Percentiles rank a stretch among this genome's conserved stretches.
These are phyloP conservation scores for Aspergillus texensis DNA, from an alignment of 2,329 filamentous ascomycete genomes.

Conservation along the genomic window DNA sequence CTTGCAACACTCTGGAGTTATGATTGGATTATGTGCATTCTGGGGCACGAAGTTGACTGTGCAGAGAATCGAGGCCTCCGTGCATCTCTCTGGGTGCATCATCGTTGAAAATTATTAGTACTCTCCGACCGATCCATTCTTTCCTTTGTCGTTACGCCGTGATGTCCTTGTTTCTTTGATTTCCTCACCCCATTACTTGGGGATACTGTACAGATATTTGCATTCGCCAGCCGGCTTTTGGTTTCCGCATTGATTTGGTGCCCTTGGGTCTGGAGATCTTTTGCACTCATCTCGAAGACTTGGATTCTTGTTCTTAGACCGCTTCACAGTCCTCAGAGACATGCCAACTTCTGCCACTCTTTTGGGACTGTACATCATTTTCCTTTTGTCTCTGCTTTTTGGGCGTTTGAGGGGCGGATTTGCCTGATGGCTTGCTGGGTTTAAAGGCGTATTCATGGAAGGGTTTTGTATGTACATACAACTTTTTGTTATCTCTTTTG, in stretches of 20 bases:
- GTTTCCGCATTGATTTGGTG: slow-evolving; percentile 10
- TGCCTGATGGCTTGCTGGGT: slow-evolving; percentile 6
- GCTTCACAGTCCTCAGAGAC: neutral
- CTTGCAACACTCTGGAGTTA: slow-evolving; percentile 27
- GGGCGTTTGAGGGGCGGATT: slow-evolving; percentile 1
- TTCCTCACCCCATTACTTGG: slow-evolving; percentile 3
- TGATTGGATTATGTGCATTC: slow-evolving; percentile 24
- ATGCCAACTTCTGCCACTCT: slow-evolving; percentile 7
- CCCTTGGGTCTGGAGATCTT: slow-evolving; percentile 7
- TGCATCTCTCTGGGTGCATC: slow-evolving; percentile 23
- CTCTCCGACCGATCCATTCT: slow-evolving; percentile 21
- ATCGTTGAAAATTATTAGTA: slow-evolving; percentile 11
- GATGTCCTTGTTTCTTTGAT: slow-evolving; percentile 22
- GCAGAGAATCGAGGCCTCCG: slow-evolving; percentile 22
- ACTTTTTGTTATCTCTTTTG: slow-evolving; percentile 3
- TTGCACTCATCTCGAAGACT: slow-evolving; percentile 5
- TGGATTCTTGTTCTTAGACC: slow-evolving; percentile 1
- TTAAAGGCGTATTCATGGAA: slow-evolving; percentile 9
- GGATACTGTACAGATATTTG: slow-evolving; percentile 29
- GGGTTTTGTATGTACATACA: slow-evolving; percentile 17
- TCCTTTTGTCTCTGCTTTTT: slow-evolving; percentile 15
- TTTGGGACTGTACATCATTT: slow-evolving; percentile 9
- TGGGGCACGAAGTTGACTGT: slow-evolving; percentile 20
- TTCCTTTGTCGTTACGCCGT: slow-evolving; percentile 36
- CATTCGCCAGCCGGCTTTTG: slow-evolving; percentile 20